Evolutionary conservation across 345 rosid species (phyloP), one percentile per base, ranked within the genome.

Genomic region (Gossypium anomalum): DNA sequence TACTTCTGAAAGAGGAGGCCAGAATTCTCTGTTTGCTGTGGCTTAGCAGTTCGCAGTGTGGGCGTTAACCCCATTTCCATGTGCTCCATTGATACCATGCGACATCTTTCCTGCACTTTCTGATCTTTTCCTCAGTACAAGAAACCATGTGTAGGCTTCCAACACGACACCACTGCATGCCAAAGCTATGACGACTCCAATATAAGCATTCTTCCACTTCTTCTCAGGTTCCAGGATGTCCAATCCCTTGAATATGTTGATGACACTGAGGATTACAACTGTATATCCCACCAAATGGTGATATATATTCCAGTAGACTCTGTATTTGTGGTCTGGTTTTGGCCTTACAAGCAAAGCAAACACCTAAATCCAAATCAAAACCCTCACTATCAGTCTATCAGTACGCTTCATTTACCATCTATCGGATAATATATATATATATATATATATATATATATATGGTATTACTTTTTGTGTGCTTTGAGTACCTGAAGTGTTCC

Each of bases 321-420:
- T 91, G 81, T 75, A 83, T 71, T 92, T 93, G 87, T 93, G 97
- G 62, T 89, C 94, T 75, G 91, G 87, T 72, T 87, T 91, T 76
- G 97, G 98, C 89, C 98, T 87, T 53, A 95, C 77, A 75, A 95
- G 87, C 89, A 93, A 77, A 7, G 98, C 97, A 71, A 88, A 85
- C 63, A 87, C 89, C 98, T 89, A 65, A 16, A 75, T n/a, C 48
- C 7, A 41, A 52, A 47, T 6, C 53, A 57, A 47, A 75, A 15
- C 61, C n/a, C 19, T 56, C 41, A 34, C 41, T 52, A 19, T 55
- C 22, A 55, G 23, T 2, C 49, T 6, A 16, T 73, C 53, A 53
- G 27, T 27, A 70, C 5, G 20, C 16, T 44, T 49, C 53, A 58
- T 47, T 44, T 20, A 67, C 19, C 56, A 34, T 34, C 41, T 34